These are phyloP conservation scores for Chaetothyriales sp. DNA, from an alignment of 2,329 filamentous ascomycete species.

Conservation along the genomic window DNA sequence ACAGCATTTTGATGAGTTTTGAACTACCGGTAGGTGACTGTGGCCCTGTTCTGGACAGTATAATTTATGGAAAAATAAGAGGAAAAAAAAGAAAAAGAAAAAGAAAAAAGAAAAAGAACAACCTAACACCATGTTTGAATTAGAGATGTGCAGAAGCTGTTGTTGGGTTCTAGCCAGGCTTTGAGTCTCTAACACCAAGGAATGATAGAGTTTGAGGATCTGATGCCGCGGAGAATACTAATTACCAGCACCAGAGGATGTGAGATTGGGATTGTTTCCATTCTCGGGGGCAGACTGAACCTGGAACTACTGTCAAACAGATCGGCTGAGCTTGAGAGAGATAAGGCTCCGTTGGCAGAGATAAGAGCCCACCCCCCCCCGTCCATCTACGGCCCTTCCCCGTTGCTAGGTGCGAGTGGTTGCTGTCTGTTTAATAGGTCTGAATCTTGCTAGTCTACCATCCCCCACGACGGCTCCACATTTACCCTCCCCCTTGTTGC, in stretches of 20 bases:
- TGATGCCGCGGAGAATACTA: neutral
- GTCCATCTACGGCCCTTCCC: neutral
- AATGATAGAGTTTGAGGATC: neutral
- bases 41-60: too few relatives aligned
- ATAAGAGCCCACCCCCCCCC: neutral
- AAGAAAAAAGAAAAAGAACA: too few relatives aligned
- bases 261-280: neutral
- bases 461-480: neutral
- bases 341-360: neutral
- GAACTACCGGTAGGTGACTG: too few relatives aligned
- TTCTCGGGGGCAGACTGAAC: neutral
- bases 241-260: neutral
- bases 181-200: neutral
- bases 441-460: neutral
- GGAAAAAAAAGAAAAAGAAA: too few relatives aligned
- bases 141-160: neutral
- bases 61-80: too few relatives aligned
- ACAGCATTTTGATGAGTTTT: too few relatives aligned
- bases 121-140: too few relatives aligned
- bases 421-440: neutral
- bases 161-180: neutral
- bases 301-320: neutral
- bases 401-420: neutral
- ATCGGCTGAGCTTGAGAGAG: neutral
- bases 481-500: neutral